phyloP scores from a whole-genome alignment of 228 moss, liverwort and hornwort species.

The Sphagnum magellanicum region DNA sequence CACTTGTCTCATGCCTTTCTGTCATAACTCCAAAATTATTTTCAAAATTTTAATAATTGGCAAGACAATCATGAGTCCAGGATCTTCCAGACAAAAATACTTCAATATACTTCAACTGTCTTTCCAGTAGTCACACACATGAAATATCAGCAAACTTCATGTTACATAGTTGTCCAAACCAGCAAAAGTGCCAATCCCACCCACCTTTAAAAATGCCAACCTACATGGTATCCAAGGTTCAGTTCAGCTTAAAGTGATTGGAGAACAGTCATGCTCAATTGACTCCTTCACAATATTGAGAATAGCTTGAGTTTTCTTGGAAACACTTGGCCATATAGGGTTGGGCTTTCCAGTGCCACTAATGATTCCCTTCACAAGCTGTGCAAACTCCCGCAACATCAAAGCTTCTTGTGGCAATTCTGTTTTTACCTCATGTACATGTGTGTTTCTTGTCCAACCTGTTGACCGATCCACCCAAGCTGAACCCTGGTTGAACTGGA shows the following conservation, averaged over 20 bases:
- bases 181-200: too few relatives aligned
- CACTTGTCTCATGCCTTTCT: too few relatives aligned
- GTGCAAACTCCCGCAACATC: slow-evolving; percentile 43
- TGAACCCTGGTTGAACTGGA: slow-evolving; percentile 13
- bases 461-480: slow-evolving; percentile 12
- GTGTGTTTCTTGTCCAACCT: slow-evolving; percentile 16
- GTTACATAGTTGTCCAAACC: too few relatives aligned
- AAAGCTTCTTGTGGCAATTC: slow-evolving; percentile 41
- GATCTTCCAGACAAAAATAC: too few relatives aligned
- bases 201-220: too few relatives aligned
- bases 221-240: too few relatives aligned
- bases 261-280: slow-evolving; percentile 23
- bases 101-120: too few relatives aligned
- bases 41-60: too few relatives aligned
- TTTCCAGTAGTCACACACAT: too few relatives aligned
- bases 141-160: too few relatives aligned
- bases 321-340: slow-evolving; percentile 17
- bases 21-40: too few relatives aligned
- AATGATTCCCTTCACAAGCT: slow-evolving; percentile 21
- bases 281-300: slow-evolving; percentile 41
- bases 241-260: slow-evolving; percentile 6
- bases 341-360: slow-evolving; percentile 29
- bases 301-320: slow-evolving; percentile 35
- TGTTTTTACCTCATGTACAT: slow-evolving; percentile 24
- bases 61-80: too few relatives aligned